Evolutionary conservation across 2,329 filamentous ascomycete species (phyloP).

Genomic region (Leptoxyphium fumago): DNA sequence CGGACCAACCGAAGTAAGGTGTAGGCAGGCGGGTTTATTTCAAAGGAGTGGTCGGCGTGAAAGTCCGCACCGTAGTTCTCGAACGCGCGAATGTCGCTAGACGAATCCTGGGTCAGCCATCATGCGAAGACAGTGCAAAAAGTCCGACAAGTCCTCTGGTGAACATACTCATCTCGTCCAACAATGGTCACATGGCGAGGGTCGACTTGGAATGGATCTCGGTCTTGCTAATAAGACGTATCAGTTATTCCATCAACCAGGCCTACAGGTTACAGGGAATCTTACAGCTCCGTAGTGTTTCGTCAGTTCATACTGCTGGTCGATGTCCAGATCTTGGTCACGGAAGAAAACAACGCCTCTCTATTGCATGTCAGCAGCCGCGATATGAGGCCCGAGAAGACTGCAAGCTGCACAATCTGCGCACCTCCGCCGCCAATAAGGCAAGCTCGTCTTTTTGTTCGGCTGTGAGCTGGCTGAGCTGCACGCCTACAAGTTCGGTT

Average conservation of each 20-base stretch:
- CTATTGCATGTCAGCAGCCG: constrained; percentile 8
- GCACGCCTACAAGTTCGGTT: constrained; percentile 47
- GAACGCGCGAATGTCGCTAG: constrained; percentile 9
- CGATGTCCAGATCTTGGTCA: constrained; percentile 10
- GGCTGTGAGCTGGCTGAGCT: constrained; percentile 43
- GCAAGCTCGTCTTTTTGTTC: constrained; percentile 46
- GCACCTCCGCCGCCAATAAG: constrained; percentile 40
- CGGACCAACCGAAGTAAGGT: constrained; percentile 11
- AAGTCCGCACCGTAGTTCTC: constrained; percentile 9
- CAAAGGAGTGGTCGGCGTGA: constrained; percentile 13
- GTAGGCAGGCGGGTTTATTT: constrained; percentile 13
- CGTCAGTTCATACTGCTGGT: constrained; percentile 9
- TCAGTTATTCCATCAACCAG: background rate
- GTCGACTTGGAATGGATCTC: constrained; percentile 13
- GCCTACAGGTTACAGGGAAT: background rate
- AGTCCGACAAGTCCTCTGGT: background rate
- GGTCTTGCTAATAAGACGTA: constrained; percentile 6
- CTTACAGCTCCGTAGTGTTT: constrained; percentile 9
- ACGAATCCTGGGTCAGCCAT: background rate
- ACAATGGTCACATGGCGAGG: constrained; percentile 13
- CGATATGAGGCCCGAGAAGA: too few relatives aligned
- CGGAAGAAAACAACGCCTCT: constrained; percentile 13
- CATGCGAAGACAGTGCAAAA: too few relatives aligned
- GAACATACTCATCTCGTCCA: constrained; percentile 10
- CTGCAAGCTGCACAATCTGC: too few relatives aligned